phyloP scores from a whole-genome alignment of 1,284 basidiomycete species.

The Irpex sp. region DNA sequence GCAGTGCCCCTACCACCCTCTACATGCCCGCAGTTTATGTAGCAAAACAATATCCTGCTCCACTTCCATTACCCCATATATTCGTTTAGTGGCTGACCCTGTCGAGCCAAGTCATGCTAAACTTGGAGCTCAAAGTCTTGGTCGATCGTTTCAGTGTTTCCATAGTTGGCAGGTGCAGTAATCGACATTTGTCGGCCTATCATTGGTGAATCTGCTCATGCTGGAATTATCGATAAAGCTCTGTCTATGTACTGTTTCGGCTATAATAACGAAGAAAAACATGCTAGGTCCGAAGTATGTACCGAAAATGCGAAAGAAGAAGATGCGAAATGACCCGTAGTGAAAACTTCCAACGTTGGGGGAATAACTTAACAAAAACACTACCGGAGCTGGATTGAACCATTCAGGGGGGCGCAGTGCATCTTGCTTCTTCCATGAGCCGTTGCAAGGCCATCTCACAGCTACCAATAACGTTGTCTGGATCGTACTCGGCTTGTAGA shows the following conservation, averaged over 20 bases:
- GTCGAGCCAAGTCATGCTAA: background rate
- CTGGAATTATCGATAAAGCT: too few relatives aligned
- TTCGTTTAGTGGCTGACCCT: background rate
- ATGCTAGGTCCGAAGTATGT: too few relatives aligned
- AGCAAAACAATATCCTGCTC: too few relatives aligned
- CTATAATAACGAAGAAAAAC: too few relatives aligned
- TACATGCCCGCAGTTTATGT: too few relatives aligned
- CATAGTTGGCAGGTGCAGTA: background rate
- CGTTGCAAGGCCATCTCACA: background rate
- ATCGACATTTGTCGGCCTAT: background rate
- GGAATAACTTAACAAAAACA: background rate
- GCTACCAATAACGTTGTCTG: background rate
- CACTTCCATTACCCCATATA: background rate
- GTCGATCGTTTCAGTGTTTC: background rate
- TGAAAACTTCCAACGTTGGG: background rate
- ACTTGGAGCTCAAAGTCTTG: background rate
- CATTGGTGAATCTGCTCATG: background rate
- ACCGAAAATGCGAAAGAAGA: too few relatives aligned
- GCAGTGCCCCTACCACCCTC: background rate
- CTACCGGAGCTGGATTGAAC: background rate
- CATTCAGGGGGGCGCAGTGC: background rate
- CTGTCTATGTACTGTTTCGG: too few relatives aligned
- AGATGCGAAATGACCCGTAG: too few relatives aligned
- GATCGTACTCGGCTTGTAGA: background rate
- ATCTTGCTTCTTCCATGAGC: background rate